Conservation (phyloP, 768 basidiomycete species). For the Leucocoprinus leucothites region DNA sequence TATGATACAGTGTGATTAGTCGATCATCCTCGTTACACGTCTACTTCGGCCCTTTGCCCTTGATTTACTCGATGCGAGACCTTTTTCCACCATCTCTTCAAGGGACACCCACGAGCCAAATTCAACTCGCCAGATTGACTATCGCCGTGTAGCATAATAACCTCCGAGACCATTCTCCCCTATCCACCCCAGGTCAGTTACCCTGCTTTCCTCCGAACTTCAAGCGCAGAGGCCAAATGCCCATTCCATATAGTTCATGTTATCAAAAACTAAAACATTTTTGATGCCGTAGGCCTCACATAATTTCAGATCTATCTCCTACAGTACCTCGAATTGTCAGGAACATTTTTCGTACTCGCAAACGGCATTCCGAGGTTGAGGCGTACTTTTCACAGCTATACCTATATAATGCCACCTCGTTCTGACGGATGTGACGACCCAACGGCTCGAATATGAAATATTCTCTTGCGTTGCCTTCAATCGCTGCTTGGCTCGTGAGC, state of each 20-base stretch:
- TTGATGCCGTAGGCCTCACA: background rate
- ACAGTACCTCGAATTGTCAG: background rate
- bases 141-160: too few species aligned
- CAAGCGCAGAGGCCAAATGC: background rate
- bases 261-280: background rate
- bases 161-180: background rate
- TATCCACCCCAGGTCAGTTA: background rate
- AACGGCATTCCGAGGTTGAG: background rate
- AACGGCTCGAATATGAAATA: background rate
- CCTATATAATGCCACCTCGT: background rate
- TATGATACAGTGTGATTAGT: too few species aligned
- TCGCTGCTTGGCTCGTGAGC: background rate
- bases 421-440: background rate
- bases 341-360: background rate
- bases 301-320: background rate
- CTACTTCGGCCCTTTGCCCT: too few species aligned
- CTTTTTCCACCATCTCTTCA: too few species aligned
- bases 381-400: background rate
- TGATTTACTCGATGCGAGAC: too few species aligned
- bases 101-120: background rate
- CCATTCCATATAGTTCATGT: too few species aligned
- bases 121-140: background rate
- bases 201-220: background rate
- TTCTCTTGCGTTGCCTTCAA: background rate
- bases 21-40: too few species aligned